Percentiles rank a stretch among this genome's conserved stretches.
Conservation (phyloP, 1,139 yeast genomes). For the Saccharomyces hybrid region DNA sequence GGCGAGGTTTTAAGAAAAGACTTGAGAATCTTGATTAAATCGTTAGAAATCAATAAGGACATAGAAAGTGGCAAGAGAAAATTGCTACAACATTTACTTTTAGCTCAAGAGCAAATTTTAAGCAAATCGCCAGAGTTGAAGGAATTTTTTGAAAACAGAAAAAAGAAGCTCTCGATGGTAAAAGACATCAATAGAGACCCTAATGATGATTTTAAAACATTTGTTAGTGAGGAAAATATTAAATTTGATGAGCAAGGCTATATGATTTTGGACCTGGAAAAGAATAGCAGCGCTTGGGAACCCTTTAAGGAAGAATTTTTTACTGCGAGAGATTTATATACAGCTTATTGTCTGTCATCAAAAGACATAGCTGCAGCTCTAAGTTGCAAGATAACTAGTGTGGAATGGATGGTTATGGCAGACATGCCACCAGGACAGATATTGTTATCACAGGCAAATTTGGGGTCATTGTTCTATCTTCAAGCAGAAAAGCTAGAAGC, state of each 20-base stretch:
- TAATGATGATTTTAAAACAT: slow-evolving; percentile 22
- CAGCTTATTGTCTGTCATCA: slow-evolving; percentile 57
- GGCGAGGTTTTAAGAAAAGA: slow-evolving; percentile 67
- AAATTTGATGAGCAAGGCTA: slow-evolving; percentile 28
- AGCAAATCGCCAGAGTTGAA: slow-evolving; percentile 32
- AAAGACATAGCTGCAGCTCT: slow-evolving; percentile 62
- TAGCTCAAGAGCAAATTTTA: slow-evolving; percentile 58
- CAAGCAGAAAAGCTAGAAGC: slow-evolving; percentile 63
- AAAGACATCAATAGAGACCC: background rate
- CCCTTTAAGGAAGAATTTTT: slow-evolving; percentile 73
- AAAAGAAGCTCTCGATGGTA: slow-evolving; percentile 14
- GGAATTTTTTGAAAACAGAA: slow-evolving; percentile 26
- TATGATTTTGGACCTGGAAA: slow-evolving; percentile 29
- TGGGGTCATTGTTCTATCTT: slow-evolving; percentile 63
- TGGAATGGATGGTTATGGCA: slow-evolving; percentile 67
- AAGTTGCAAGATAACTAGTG: slow-evolving; percentile 56
- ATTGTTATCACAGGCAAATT: slow-evolving; percentile 58
- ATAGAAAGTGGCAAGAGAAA: slow-evolving; percentile 52
- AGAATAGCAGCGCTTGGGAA: slow-evolving; percentile 47
- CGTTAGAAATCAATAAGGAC: slow-evolving; percentile 51
- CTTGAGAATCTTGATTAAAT: slow-evolving; percentile 58
- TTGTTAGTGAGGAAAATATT: slow-evolving; percentile 26
- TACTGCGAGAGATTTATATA: slow-evolving; percentile 61
- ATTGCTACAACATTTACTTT: slow-evolving; percentile 52
- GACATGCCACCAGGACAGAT: slow-evolving; percentile 61